Percentiles rank a stretch among this genome's conserved stretches.
Evolutionary conservation across 2,329 filamentous ascomycete species (phyloP).

Genomic region (Hypoxylon sp.): DNA sequence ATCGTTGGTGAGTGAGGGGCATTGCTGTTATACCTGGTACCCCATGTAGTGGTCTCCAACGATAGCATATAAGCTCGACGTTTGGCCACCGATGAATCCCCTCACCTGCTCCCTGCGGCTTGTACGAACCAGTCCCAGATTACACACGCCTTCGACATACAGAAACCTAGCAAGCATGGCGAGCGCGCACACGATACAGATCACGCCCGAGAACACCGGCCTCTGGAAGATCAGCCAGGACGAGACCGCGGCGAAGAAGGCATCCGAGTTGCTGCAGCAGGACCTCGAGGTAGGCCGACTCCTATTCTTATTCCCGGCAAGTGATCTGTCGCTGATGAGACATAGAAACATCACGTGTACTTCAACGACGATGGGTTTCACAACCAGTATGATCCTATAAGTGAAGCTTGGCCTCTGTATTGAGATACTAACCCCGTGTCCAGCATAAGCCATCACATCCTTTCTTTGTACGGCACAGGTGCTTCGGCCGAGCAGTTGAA

Average conservation of each 20-base stretch:
- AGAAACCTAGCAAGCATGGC: slow-evolving; percentile 50
- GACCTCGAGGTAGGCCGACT: slow-evolving; percentile 66
- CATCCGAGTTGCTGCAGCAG: slow-evolving; percentile 74
- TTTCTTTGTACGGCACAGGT: slow-evolving; percentile 79
- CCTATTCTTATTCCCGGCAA: slow-evolving; percentile 17
- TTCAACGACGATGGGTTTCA: slow-evolving; percentile 81
- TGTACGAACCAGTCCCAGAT: slow-evolving; percentile 6
- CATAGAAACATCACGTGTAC: slow-evolving; percentile 73
- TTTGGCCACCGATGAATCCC: slow-evolving; percentile 7
- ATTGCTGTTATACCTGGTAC: not conserved
- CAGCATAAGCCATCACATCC: slow-evolving; percentile 74
- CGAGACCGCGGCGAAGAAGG: slow-evolving; percentile 66
- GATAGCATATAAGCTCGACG: not conserved
- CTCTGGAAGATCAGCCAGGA: slow-evolving; percentile 57
- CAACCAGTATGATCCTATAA: slow-evolving; percentile 69
- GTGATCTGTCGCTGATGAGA: not conserved
- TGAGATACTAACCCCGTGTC: slow-evolving; percentile 12
- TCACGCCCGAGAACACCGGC: slow-evolving; percentile 59
- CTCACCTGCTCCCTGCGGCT: not conserved
- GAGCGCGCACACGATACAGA: slow-evolving; percentile 56
- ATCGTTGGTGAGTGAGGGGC: slow-evolving; percentile 2
- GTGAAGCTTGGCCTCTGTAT: not conserved
- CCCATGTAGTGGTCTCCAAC: not conserved
- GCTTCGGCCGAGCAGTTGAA: slow-evolving; percentile 68
- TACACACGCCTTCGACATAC: slow-evolving; percentile 4